Percentiles rank a stretch among this genome's conserved stretches.
phyloP scores from a whole-genome alignment of 2,329 filamentous ascomycete genomes.

The Verticillium zaregamsianum region DNA sequence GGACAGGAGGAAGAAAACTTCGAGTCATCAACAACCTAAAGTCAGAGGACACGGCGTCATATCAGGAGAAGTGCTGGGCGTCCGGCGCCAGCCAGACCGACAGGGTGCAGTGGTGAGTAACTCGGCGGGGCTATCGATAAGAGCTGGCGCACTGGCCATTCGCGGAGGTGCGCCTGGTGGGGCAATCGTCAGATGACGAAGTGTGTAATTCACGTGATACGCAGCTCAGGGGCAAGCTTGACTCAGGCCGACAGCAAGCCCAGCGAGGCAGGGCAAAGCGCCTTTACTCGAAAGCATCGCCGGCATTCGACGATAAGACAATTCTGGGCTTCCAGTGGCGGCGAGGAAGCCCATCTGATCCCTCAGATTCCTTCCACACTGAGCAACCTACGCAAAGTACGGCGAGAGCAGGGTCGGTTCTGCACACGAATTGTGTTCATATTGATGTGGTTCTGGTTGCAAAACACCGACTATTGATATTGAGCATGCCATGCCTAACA shows the following conservation, averaged over 20 bases:
- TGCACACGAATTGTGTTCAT: background rate
- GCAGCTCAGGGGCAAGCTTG: background rate
- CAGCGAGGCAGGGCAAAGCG: too few species aligned
- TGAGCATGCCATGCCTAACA: background rate
- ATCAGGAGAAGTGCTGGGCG: background rate
- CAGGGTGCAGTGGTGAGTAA: slow-evolving; percentile 7
- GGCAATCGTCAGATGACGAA: background rate
- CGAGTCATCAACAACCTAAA: slow-evolving; percentile 8
- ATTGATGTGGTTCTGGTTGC: background rate
- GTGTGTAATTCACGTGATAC: background rate
- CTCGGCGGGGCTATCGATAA: slow-evolving; percentile 15
- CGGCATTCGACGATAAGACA: too few species aligned
- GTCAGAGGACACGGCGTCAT: slow-evolving; percentile 6
- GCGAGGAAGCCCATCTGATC: too few species aligned
- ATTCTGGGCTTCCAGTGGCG: too few species aligned
- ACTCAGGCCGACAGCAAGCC: background rate
- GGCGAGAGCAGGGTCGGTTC: background rate
- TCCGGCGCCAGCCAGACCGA: background rate
- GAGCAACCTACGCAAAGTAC: background rate
- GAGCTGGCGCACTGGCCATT: slow-evolving; percentile 13
- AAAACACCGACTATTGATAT: background rate
- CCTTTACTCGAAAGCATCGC: too few species aligned
- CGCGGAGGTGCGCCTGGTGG: background rate
- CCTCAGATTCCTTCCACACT: too few species aligned
- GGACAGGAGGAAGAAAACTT: background rate